Evolutionary conservation across 2,329 filamentous ascomycete genomes (phyloP).

Genomic region (Chaetothyriales sp.): DNA sequence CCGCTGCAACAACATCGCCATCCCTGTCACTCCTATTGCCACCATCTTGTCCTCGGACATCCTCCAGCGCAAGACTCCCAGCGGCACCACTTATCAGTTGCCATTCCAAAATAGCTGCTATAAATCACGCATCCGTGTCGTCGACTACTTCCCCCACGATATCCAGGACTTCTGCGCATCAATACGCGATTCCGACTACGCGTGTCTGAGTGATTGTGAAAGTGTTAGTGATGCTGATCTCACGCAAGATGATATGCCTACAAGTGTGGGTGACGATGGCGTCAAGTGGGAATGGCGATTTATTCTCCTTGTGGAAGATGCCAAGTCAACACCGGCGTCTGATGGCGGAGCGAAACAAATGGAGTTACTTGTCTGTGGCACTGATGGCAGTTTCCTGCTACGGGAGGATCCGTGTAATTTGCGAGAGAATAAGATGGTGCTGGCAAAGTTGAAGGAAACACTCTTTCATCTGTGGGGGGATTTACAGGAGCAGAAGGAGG

Average conservation of each 20-base stretch:
- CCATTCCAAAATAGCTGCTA: slow-evolving; percentile 67
- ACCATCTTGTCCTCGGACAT: slow-evolving; percentile 37
- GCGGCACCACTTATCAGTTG: slow-evolving; percentile 34
- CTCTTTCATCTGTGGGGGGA: slow-evolving; percentile 77
- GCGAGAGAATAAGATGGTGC: slow-evolving; percentile 31
- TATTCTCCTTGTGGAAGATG: slow-evolving; percentile 63
- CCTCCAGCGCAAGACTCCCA: slow-evolving; percentile 34
- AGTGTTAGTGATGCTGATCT: slow-evolving; percentile 23
- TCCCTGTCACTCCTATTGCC: slow-evolving; percentile 27
- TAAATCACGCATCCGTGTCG: slow-evolving; percentile 53
- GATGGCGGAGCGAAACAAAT: slow-evolving; percentile 35
- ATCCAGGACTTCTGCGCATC: slow-evolving; percentile 55
- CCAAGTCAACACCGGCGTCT: slow-evolving; percentile 26
- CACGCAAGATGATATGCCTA: slow-evolving; percentile 5
- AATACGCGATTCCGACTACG: slow-evolving; percentile 35
- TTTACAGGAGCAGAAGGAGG: slow-evolving; percentile 54
- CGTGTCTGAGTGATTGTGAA: slow-evolving; percentile 33
- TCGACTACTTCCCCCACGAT: slow-evolving; percentile 62
- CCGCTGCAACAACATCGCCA: slow-evolving; percentile 31
- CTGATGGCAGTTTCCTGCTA: slow-evolving; percentile 43
- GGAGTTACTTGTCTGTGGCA: slow-evolving; percentile 55
- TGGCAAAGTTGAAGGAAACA: slow-evolving; percentile 50
- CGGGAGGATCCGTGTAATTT: slow-evolving; percentile 45
- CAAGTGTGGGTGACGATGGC: slow-evolving; percentile 4
- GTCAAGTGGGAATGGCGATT: slow-evolving; percentile 71